A percentile compares a stretch with the other conserved stretches of the same genome.
These are phyloP conservation scores for Zygoascus sp. DNA, from an alignment of 1,139 yeast genomes.

Conservation along the genomic window DNA sequence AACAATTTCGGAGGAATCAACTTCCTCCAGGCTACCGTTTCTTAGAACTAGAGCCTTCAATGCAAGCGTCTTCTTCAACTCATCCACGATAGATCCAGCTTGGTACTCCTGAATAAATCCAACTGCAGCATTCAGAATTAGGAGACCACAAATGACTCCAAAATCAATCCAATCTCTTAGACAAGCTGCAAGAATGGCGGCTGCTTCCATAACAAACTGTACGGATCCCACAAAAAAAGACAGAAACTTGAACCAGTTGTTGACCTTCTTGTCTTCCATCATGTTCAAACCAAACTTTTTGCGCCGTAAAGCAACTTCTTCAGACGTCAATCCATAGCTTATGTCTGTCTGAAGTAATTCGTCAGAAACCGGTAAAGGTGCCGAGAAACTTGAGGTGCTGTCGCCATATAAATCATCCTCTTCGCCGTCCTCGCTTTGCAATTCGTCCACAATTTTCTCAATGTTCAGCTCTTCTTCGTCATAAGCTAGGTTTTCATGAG, in stretches of 20 bases:
- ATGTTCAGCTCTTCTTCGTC: conserved; percentile 51
- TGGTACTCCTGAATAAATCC: conserved; percentile 97
- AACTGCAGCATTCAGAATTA: conserved; percentile 84
- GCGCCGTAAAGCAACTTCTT: conserved; percentile 81
- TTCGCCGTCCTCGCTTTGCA: conserved; percentile 73
- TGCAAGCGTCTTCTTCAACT: conserved; percentile 41
- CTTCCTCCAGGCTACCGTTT: conserved; percentile 58
- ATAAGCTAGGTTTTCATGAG: background rate
- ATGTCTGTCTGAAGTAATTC: conserved; percentile 87
- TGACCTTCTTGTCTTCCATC: conserved; percentile 92
- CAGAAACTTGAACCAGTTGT: conserved; percentile 74
- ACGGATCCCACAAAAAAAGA: conserved; percentile 97
- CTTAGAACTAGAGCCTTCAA: conserved; percentile 58
- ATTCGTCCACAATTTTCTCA: conserved; percentile 82
- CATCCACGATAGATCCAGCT: conserved; percentile 45
- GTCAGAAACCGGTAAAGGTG: conserved; percentile 67
- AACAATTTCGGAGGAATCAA: conserved; percentile 65
- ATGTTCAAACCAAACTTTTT: conserved; percentile 92
- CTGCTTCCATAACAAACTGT: conserved; percentile 98
- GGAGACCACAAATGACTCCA: conserved; percentile 92
- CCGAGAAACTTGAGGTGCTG: conserved; percentile 41
- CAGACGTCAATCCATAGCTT: conserved; percentile 69
- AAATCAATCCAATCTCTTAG: conserved; percentile 98
- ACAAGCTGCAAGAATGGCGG: conserved; percentile 97
- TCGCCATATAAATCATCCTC: conserved; percentile 54